Base-by-base conservation (phyloP, 371 early-diverging fungal genomes). In the Circinella umbellata region DNA sequence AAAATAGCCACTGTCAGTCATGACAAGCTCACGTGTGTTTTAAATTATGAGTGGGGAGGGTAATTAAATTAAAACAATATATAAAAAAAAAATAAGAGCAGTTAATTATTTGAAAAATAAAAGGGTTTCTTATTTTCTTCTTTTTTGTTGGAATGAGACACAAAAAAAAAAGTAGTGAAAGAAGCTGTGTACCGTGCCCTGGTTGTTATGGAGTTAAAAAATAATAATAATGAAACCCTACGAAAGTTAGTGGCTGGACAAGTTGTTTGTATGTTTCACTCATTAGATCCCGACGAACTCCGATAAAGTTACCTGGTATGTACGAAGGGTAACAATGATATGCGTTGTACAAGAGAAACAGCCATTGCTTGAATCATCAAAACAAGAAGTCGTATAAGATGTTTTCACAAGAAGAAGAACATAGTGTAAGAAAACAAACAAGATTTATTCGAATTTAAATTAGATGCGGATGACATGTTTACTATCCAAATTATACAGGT, bases 361-460 rank as follows among this genome's bases (percentile, higher is more conserved):
- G 63, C 79, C 8, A 53, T 53, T n/a, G 6, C 79, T 80, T 62
- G 68, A 8, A 75, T 83, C 35, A 74, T 83, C 5, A 54, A 71
- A 36, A 80, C 76, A 60, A 83, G 81, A 57, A 83, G 83, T 38
- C 84, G 83, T 66, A 68, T 86, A 77, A 82, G 13, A 69, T 78
- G 1, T 46, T 84, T 17, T 67, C 74, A 18, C 49, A 73, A 18
- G 66, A 76, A 6, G 64, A 64, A 13, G 63, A 73, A 61, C 68
- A 76, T 3, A 37, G 62, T 4, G 27, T 86, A 7, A 63, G 55
- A 35, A 15, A 72, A 1, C 20, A 76, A 3, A 71, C 80, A 0
- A 62, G 77, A 27, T 64, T 57, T 2, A 68, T 77, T 9, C 18
- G 71, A 69, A 0, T 76, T 75, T n/a, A 46, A 46, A 1, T 54